phyloP scores from a whole-genome alignment of 352 stramenopile species.

The Phytopythium sindhum region DNA sequence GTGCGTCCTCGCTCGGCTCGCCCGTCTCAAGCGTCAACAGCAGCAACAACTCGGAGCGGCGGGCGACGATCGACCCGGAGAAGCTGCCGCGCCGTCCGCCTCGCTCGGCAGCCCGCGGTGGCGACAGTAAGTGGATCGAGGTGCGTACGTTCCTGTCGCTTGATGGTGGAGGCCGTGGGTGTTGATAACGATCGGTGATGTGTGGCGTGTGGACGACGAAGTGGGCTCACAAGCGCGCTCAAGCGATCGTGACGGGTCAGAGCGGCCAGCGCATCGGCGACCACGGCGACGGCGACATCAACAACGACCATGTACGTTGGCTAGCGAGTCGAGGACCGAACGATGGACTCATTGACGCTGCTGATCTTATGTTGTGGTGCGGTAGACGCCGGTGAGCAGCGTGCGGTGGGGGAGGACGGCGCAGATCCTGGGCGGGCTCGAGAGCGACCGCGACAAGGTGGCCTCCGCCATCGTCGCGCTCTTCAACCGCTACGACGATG shows the following conservation, averaged over 20 bases:
- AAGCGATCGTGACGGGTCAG: slow-evolving; percentile 25
- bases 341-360: slow-evolving; percentile 10
- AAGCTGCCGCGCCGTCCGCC: neutral
- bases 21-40: neutral
- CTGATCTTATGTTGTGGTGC: neutral
- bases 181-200: neutral
- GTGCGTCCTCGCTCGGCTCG: neutral
- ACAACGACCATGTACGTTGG: slow-evolving; percentile 22
- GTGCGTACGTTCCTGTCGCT: slow-evolving; percentile 12
- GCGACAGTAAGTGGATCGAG: slow-evolving; percentile 25
- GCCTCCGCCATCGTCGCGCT: slow-evolving; percentile 54
- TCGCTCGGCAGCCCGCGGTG: neutral
- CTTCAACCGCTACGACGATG: slow-evolving; percentile 20
- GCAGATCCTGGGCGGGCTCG: slow-evolving; percentile 56
- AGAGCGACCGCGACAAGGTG: slow-evolving; percentile 47
- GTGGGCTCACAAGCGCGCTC: slow-evolving; percentile 48
- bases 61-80: neutral
- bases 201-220: slow-evolving; percentile 8
- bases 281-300: slow-evolving; percentile 6
- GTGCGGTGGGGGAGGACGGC: slow-evolving; percentile 55
- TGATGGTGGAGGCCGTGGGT: neutral
- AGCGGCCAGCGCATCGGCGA: slow-evolving; percentile 20
- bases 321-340: too few species aligned
- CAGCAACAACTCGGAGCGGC: neutral
- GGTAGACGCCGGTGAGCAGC: slow-evolving; percentile 30